These are phyloP conservation scores for Salix udensis DNA, from an alignment of 345 rosid genomes.

Conservation along the genomic window DNA sequence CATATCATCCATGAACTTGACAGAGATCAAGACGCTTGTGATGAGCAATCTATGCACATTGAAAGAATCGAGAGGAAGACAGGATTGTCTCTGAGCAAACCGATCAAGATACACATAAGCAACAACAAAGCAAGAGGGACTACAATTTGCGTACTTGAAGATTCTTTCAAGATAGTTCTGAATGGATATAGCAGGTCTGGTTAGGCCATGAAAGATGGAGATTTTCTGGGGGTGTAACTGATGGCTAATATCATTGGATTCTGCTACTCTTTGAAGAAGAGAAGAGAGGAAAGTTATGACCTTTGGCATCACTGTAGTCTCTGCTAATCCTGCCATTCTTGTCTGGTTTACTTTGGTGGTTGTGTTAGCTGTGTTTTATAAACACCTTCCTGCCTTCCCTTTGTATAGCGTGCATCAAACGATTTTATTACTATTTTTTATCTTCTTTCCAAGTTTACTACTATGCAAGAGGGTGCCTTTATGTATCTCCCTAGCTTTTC, in stretches of 20 bases:
- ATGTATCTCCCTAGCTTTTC: background rate
- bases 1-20: slow-evolving; percentile 82
- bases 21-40: slow-evolving; percentile 70
- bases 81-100: slow-evolving; percentile 49
- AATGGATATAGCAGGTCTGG: slow-evolving; percentile 55
- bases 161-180: slow-evolving; percentile 68
- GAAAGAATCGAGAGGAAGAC: slow-evolving; percentile 52
- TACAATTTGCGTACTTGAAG: slow-evolving; percentile 66
- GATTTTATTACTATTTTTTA: background rate
- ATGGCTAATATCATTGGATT: slow-evolving; percentile 39
- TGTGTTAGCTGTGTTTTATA: slow-evolving; percentile 17
- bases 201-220: slow-evolving; percentile 51
- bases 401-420: slow-evolving; percentile 4
- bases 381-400: slow-evolving; percentile 9
- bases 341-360: slow-evolving; percentile 3
- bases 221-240: slow-evolving; percentile 37
- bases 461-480: too few species aligned
- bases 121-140: slow-evolving; percentile 67
- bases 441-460: background rate
- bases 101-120: slow-evolving; percentile 72
- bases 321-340: slow-evolving; percentile 27
- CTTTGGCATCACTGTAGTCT: slow-evolving; percentile 39
- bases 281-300: slow-evolving; percentile 43
- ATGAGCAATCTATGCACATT: slow-evolving; percentile 67
- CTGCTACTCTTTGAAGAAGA: slow-evolving; percentile 48